Evolutionary conservation across 805 yeast genomes (phyloP), one percentile per base, ranked within the genome.

Genomic region (Candida anglica): DNA sequence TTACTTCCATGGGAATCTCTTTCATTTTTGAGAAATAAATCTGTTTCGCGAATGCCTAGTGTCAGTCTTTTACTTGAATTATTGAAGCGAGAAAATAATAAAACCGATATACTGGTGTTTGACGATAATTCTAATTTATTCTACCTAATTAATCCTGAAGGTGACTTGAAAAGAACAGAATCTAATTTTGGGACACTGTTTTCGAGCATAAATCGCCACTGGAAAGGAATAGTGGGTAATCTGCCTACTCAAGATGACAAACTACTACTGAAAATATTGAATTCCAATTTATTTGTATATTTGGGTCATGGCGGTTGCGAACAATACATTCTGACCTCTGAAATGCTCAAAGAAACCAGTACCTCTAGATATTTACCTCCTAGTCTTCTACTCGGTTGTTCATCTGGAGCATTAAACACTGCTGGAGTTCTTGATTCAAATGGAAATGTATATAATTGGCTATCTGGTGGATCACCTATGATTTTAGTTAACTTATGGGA

Each of bases 271-370:
- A 66, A 68, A 13, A 50, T 89, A 6, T 39, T 46, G 2, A 30
- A 48, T 2, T 42, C 44, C 11, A 67, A 74, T 24, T 43, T 85
- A 6, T 83, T 82, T 44, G 63, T 91, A 0, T 93, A 86, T 53
- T 68, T 89, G 36, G 99, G 99, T 0, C 99, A 93, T 58, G 97
- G 98, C 0, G 93, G 96, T 4, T 96, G 98, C n/a, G 91, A 86
- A 41, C 88, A 84, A 41, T 87, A 79, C 49, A 62, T 86, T 8
- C 68, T 78, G 19, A 65, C 80, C 1, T 67, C 77, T 4, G 58
- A 73, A 0, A 57, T 88, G 27, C 47, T 50, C 34, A 54, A 50
- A 34, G 34, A 39, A 10, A 33, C 33, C 20, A 44, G 53, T 21
- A 34, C 44, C 6, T 19, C 16, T 9, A 18, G 17, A 11, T 38